Percentiles rank a stretch among this genome's conserved stretches.
phyloP scores from a whole-genome alignment of 345 rosid genomes.

The Cardamine chenopodiifolia region DNA sequence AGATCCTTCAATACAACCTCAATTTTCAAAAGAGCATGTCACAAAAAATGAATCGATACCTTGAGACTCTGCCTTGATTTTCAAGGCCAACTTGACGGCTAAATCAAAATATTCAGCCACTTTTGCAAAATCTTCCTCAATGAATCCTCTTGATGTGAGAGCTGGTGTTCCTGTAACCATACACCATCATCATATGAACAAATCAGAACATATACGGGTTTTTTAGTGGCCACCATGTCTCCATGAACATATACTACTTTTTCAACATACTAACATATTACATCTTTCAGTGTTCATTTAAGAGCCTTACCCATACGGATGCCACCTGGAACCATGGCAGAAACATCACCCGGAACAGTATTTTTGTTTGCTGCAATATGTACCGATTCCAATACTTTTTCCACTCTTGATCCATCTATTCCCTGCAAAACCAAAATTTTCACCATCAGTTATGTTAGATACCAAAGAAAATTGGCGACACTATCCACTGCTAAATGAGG shows the following conservation, averaged over 20 bases:
- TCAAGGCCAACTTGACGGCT: constrained; percentile 80
- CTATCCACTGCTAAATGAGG: constrained; percentile 6
- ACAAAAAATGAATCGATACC: constrained; percentile 43
- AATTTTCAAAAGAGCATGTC: neutral
- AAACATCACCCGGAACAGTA: constrained; percentile 98
- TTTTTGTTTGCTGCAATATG: constrained; percentile 95
- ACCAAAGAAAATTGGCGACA: neutral
- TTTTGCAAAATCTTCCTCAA: constrained; percentile 83
- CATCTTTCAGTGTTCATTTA: neutral
- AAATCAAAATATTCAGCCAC: constrained; percentile 90
- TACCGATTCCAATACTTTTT: constrained; percentile 84
- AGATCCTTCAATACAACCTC: neutral
- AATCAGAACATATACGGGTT: neutral
- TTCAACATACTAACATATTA: neutral
- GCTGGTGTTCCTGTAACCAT: constrained; percentile 82
- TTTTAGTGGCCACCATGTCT: neutral
- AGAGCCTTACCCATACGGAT: constrained; percentile 80
- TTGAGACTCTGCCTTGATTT: constrained; percentile 69
- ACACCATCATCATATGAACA: constrained; percentile 31
- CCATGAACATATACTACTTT: neutral
- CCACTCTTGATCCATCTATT: constrained; percentile 96
- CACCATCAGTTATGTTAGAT: neutral
- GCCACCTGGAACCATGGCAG: constrained; percentile 99
- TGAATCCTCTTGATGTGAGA: constrained; percentile 90
- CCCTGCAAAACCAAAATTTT: constrained; percentile 52